Base-by-base conservation (phyloP, 139 green algal species). In the Pycnococcus provasolii region DNA sequence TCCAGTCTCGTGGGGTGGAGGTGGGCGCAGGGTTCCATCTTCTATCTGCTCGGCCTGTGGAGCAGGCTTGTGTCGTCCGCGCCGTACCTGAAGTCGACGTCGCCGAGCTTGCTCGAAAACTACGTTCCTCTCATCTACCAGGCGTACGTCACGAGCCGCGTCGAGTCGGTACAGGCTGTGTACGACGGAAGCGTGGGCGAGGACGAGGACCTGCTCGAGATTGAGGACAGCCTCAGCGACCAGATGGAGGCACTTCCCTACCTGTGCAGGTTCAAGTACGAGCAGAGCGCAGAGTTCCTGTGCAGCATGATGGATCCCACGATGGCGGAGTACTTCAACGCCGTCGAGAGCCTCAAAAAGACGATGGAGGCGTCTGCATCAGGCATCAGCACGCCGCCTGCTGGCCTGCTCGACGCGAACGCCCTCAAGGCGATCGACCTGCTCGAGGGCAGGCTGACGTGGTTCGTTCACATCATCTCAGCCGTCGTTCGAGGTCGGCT, bases 401-500 rank as follows among this genome's bases (percentile, higher is more conserved):
- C 39, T 2, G 72, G 66, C 39, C n/a, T 53, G 15, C 65, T 76
- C 46, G 43, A 48, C 3, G 71, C 15, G 39, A 41, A 46, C 11
- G 26, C 26, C 26, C 26, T 26, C 26, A 26, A 26, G 26, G 26
- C 26, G 26, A 6, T 82, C 26, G 9, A 42, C 26, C 70, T 97
- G 67, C 68, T 96, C 51, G 92, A 98, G 78, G 90, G 92, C 5
- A 90, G 96, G 83, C 81, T 98, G 2, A 95, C 92, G 3, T 98
- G 92, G 92, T 81, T 98, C 50, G 86, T 96, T 52, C 89, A 96
- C 79, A 96, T 98, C 69, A 80, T 96, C 3, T 85, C 85, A 6
- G 84, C 87, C 37, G 81, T 98, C 45, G 79, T 98, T 41, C 80
- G 86, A 26, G 92, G 92, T 1, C 76, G 92, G 3, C 79, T 95